These are phyloP conservation scores for Chlamydomonas schloesseri DNA, from an alignment of 139 green algal genomes.

Conservation along the genomic window DNA sequence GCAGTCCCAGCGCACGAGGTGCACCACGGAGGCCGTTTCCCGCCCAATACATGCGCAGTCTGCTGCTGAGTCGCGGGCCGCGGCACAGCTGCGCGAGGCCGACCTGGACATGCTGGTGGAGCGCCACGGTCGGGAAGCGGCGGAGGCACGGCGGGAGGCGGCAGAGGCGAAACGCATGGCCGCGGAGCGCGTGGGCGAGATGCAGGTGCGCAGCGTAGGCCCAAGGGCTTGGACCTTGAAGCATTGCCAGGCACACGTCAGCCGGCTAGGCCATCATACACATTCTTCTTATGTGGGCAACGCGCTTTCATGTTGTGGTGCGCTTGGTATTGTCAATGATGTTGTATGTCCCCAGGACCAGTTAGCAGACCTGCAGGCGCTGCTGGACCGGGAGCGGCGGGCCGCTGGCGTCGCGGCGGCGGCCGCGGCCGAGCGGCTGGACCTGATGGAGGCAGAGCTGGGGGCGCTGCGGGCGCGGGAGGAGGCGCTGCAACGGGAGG, in stretches of 20 bases:
- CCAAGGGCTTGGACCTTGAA: too few species aligned
- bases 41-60: not conserved
- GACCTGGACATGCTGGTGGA: conserved; percentile 16
- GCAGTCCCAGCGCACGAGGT: too few species aligned
- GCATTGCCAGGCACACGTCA: too few species aligned
- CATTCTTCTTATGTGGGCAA: too few species aligned
- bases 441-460: not conserved
- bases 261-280: too few species aligned
- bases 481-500: not conserved
- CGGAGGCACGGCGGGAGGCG: not conserved
- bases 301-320: too few species aligned
- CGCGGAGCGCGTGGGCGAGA: not conserved
- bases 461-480: not conserved
- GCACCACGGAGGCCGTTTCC: not conserved
- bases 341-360: not conserved
- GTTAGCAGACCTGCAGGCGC: not conserved
- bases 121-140: conserved; percentile 7
- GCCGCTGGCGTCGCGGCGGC: not conserved
- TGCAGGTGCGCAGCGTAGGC: not conserved
- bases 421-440: not conserved
- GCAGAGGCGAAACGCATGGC: not conserved
- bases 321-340: too few species aligned
- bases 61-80: not conserved
- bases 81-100: not conserved
- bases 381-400: not conserved